A percentile compares a stretch with the other conserved stretches of the same genome.
These are phyloP conservation scores for Pseudomassariella vexata DNA, from an alignment of 2,329 filamentous ascomycete genomes.

Conservation along the genomic window DNA sequence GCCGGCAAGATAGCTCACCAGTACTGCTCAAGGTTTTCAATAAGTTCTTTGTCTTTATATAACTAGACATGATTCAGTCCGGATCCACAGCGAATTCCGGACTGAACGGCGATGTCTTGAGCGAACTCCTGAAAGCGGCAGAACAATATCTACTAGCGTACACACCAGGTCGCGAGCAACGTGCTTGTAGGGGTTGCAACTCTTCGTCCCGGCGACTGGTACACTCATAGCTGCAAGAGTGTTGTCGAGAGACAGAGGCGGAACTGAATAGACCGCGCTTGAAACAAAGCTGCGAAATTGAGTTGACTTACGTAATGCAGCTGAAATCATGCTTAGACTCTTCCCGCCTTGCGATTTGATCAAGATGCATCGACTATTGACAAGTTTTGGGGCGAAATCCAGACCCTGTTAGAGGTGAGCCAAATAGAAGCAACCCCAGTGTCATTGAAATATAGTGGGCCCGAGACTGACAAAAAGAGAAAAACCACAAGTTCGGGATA, in stretches of 20 bases:
- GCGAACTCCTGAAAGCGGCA: constrained; percentile 8
- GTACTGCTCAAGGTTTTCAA: too few species aligned
- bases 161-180: constrained; percentile 10
- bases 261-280: not conserved
- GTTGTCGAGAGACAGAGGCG: constrained; percentile 2
- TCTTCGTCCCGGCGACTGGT: constrained; percentile 11
- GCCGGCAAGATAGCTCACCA: too few species aligned
- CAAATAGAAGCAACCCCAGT: too few species aligned
- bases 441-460: too few species aligned
- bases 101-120: constrained; percentile 2
- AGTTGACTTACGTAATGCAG: constrained; percentile 18
- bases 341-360: constrained; percentile 13
- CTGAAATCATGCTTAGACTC: constrained; percentile 13
- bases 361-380: constrained; percentile 10
- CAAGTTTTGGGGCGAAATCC: constrained; percentile 18
- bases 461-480: constrained; percentile 3
- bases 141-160: constrained; percentile 11
- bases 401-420: constrained; percentile 14
- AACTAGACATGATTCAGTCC: constrained; percentile 6
- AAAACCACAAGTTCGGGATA: constrained; percentile 2
- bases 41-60: constrained; percentile 14
- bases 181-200: constrained; percentile 11
- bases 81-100: not conserved
- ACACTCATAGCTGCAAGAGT: constrained; percentile 9
- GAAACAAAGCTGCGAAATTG: constrained; percentile 9